Evolutionary conservation across 1,139 yeast species (phyloP), one percentile per base, ranked within the genome.

Genomic region (Pichia terricola): DNA sequence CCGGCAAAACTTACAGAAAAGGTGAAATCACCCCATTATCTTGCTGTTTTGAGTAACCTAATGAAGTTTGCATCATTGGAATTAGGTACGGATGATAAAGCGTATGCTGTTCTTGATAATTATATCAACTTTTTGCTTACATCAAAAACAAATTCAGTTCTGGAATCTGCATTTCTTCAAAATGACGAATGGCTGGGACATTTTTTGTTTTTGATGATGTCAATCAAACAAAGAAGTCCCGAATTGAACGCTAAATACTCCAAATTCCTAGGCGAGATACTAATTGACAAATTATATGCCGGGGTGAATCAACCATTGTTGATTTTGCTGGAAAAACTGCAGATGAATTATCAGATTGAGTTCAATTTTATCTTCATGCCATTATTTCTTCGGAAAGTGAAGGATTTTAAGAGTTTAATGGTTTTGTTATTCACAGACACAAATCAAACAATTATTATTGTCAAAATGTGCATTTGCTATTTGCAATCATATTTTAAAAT

Each of bases 331-430:
- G 54, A 51, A 26, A 36, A 32, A 4, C 16, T 47, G 3, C 41
- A 43, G n/a, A 8, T 7, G 4, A 39, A 47, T 3, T 36, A 40
- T 22, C 35, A 42, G 8, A 8, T 41, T 16, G 48, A 49, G 33
- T 47, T 48, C 34, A 40, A 48, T 11, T 10, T 32, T 2, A 11
- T 57, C 42, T 35, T 58, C 10, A 56, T 53, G 25, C 67, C 61
- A 31, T 50, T 51, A 3, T 52, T 63, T 0, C 30, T 60, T 26
- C 35, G 44, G 0, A 64, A 62, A 41, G 34, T 63, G 25, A 49
- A 49, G 22, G 52, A 50, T 3, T 60, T 59, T 42, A 50, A 59
- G n/a, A 45, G 45, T 11, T 35, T 42, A 9, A 31, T 51, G 4
- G 35, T 41, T 1, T 34, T 42, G 6, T 8, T 50, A 2, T 30